A percentile compares a stretch with the other conserved stretches of the same genome.
These are phyloP conservation scores for Yamadazyma atmosphaerica DNA, from an alignment of 1,139 yeast species.

Conservation along the genomic window DNA sequence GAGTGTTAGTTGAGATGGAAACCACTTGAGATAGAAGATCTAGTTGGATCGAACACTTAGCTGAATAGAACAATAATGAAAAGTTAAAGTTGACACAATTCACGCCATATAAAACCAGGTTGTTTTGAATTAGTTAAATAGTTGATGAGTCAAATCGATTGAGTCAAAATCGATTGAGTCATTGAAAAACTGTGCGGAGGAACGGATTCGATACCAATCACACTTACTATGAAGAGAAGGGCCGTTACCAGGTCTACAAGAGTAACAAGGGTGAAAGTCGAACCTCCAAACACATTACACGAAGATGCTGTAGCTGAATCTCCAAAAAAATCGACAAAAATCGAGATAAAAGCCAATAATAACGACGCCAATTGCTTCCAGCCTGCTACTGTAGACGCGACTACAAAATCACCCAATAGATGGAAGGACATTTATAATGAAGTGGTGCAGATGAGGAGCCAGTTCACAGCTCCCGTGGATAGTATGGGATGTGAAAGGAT, in stretches of 20 bases:
- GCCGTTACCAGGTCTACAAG: no score
- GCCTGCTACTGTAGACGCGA: slow-evolving; percentile 6
- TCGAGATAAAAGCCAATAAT: background rate
- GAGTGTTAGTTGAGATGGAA: background rate
- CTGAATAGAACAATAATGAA: no score
- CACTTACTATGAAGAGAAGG: background rate
- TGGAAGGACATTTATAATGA: slow-evolving; percentile 60
- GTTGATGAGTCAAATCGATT: no score
- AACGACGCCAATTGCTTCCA: slow-evolving; percentile 9
- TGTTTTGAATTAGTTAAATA: no score
- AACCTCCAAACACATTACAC: no score
- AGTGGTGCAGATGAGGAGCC: slow-evolving; percentile 64
- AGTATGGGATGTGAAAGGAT: slow-evolving; percentile 83
- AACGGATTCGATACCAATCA: slow-evolving; percentile 5
- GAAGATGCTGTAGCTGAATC: no score
- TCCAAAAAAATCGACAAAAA: no score
- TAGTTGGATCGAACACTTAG: no score
- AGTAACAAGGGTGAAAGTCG: no score
- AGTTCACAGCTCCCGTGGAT: slow-evolving; percentile 79
- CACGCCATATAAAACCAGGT: no score
- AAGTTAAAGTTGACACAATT: no score
- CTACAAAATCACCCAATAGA: slow-evolving; percentile 36
- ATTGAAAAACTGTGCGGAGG: slow-evolving; percentile 7
- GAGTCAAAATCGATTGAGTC: slow-evolving; percentile 8
- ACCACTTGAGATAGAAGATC: background rate